These are phyloP conservation scores for Puccinia coronata DNA, from an alignment of 1,284 basidiomycete species.

Conservation along the genomic window DNA sequence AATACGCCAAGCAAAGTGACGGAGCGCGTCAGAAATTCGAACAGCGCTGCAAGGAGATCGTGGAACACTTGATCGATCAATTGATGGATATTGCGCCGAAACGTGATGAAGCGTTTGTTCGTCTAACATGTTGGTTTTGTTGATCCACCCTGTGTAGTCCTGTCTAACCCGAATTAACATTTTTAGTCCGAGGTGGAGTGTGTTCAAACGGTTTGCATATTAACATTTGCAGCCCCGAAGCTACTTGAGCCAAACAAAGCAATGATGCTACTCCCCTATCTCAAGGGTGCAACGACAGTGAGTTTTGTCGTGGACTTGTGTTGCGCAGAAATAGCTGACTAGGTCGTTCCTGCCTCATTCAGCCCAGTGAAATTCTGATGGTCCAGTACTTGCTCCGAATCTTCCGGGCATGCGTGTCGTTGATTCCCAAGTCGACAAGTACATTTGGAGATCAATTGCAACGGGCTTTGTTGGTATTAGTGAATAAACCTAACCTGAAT, in stretches of 20 bases:
- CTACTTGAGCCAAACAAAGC: conserved; percentile 79
- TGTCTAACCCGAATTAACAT: conserved; percentile 8
- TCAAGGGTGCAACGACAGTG: conserved; percentile 76
- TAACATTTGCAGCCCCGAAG: conserved; percentile 75
- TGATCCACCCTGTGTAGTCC: background rate
- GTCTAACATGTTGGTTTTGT: conserved; percentile 20
- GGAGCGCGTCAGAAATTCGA: conserved; percentile 28
- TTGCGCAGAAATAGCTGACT: background rate
- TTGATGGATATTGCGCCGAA: conserved; percentile 42
- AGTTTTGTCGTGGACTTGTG: conserved; percentile 52
- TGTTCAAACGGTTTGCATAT: conserved; percentile 77
- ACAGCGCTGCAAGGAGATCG: conserved; percentile 39
- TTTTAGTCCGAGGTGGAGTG: conserved; percentile 74
- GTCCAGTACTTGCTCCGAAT: conserved; percentile 83
- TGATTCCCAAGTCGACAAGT: conserved; percentile 77
- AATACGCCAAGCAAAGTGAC: conserved; percentile 21
- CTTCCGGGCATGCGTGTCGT: conserved; percentile 78
- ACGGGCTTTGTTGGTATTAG: conserved; percentile 76
- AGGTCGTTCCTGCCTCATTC: background rate
- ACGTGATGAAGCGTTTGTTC: conserved; percentile 53
- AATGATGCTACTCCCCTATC: conserved; percentile 77
- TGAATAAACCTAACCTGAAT: conserved; percentile 74
- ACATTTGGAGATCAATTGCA: conserved; percentile 83
- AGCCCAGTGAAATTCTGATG: conserved; percentile 78
- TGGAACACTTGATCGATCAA: conserved; percentile 48